Evolutionary conservation across 345 rosid species (phyloP), one percentile per base, ranked within the genome.

Genomic region (Hypericum perforatum): DNA sequence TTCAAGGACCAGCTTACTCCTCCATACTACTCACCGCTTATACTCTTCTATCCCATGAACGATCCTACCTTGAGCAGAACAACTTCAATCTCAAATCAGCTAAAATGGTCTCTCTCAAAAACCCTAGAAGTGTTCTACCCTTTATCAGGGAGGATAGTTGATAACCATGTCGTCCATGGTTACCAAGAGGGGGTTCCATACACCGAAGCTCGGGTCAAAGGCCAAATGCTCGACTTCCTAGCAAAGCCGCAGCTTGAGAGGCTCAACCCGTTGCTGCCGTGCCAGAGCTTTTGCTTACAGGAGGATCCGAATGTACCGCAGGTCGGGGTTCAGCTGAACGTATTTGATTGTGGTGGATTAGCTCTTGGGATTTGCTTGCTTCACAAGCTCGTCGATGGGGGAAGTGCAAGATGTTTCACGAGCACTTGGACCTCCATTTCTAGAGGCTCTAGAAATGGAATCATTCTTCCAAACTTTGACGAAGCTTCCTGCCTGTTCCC

Each of bases 341-440:
- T 47, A 16, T 63, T 68, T 37, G 43, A 41, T 10, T 58, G 68
- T 43, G 63, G 68, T 0, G 61, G 67, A 13, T 0, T 47, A 5
- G 68, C 61, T 6, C 45, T 62, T 1, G 53, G 63, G 5, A 2
- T 41, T 29, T 58, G 60, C 48, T 12, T 38, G 9, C 47, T 8
- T 2, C 72, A 53, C 47, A 58, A 46, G 39, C 14, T 41, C 47
- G n/a, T 6, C 16, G 53, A 63, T n/a, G 68, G 52, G 39, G 29
- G 16, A 4, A 16, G 60, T 4, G 45, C n/a, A 12, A 39, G 57
- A 13, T 11, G 10, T 41, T 54, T 59, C 54, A 44, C 43, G 9
- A n/a, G 42, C 41, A 39, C 11, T 9, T 59, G 61, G 64, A 43
- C 65, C 9, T 45, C 58, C 43, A 55, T 15, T 11, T 14, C 39